Base-by-base conservation (phyloP, 331 rosid genomes). In the Spiraea crenata region DNA sequence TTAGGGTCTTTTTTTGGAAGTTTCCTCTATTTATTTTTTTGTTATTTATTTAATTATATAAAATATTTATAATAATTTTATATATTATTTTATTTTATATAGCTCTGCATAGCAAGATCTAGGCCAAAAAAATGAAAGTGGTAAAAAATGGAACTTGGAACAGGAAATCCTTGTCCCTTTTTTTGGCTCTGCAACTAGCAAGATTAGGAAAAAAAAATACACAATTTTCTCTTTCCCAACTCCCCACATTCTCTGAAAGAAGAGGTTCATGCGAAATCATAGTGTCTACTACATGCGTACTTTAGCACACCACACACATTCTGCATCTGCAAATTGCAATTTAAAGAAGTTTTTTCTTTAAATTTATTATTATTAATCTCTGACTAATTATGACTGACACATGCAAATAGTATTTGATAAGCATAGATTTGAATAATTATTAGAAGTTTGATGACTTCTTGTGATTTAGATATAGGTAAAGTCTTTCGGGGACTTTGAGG, bases 211-310 rank as follows among this genome's bases (percentile, higher is more conserved):
- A 67, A 12, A 70, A 70, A 12, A 70, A 70, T 70, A 70, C 64
- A 70, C 44, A 44, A 61, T 55, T 41, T 65, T 75, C 51, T 62
- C 72, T 76, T 88, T 85, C 63, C 70, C 78, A 63, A 77, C 65
- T 57, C 63, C 83, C 74, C 86, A 81, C 83, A 83, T 80, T 85
- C 78, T 56, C 74, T 67, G 83, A 75, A 75, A 56, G 62, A 74
- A 69, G 72, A 72, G 62, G 81, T 50, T 74, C 70, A 72, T 79
- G 86, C 82, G 81, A 82, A 79, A 84, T 86, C 77, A 89, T 89
- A 69, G 44, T 86, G 90, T 86, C 90, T 57, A 82, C 79, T 76
- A 77, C 95, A 84, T 73, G 89, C 88, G 58, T 77, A 82, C 79
- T 76, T 70, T 76, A 46, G 71, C 87, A 78, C 85, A 82, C 54